Evolutionary conservation across 2,329 filamentous ascomycete species (phyloP), one percentile per base, ranked within the genome.

Genomic region (Trichoderma sp.): DNA sequence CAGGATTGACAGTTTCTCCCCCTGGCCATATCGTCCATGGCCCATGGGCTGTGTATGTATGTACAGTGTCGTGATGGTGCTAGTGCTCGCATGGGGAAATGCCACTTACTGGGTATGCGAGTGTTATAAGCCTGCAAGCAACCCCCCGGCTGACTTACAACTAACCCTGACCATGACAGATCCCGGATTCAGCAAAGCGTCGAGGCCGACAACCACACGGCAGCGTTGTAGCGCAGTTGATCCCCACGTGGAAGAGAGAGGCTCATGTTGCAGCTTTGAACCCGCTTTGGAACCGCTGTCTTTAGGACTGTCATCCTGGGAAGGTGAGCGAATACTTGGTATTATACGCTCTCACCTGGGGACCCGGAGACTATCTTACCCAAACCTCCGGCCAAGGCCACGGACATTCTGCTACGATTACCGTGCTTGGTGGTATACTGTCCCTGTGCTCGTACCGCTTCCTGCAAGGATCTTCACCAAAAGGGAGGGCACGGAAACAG

Each of bases 201-300:
- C 38, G 31, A 16, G 27, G 38, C 69, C 59, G 38, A 72, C 31
- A 72, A 29, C 35, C 38, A 38, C 59, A 64, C 41, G 60, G n/a
- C 71, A 73, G 38, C 59, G 71, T 73, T 53, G 71, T 53, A 73
- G 71, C 60, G 71, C 71, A 73, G 35, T 73, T 50, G 59, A 27
- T 56, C 50, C 38, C 71, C 71, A 73, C 71, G 71, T 73, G 71
- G 59, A 45, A 56, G 41, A 56, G 24, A 56, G 38, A 72, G n/a
- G 59, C 41, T 64, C 60, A 11, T 38, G 60, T 41, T 73, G 41
- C 33, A 27, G 35, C 63, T 66, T 45, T 18, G 16, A 45, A n/a
- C 18, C 41, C 62, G 59, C 60, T 56, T 64, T 56, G n/a, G 24
- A 18, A 18, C 38, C 7, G 21, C 7, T 24, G 18, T 41, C 12